A percentile compares a stretch with the other conserved stretches of the same genome.
Evolutionary conservation across 441 rosid genomes (phyloP).

Genomic region (Gossypium davidsonii): DNA sequence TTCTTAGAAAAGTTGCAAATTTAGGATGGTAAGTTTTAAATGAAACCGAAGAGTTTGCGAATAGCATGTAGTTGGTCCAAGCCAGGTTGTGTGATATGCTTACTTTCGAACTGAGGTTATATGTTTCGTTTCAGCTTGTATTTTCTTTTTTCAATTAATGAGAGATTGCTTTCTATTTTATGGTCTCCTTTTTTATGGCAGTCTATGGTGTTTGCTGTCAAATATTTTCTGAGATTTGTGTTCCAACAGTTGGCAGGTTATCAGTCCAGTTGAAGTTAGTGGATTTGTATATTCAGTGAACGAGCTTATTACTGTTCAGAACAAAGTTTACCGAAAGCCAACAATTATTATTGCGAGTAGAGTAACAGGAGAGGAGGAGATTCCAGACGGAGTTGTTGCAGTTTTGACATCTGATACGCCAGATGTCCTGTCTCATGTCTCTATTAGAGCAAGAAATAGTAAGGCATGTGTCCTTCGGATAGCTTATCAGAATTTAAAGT

Average conservation of each 20-base stretch:
- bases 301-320: slow-evolving; percentile 52
- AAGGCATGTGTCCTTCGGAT: slow-evolving; percentile 38
- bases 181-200: not conserved
- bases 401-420: slow-evolving; percentile 73
- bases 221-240: slow-evolving; percentile 16
- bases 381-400: slow-evolving; percentile 75
- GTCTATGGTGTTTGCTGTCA: not conserved
- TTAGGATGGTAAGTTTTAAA: slow-evolving; percentile 55
- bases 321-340: slow-evolving; percentile 53
- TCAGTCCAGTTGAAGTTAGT: slow-evolving; percentile 69
- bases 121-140: not conserved
- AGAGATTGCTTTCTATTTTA: not conserved
- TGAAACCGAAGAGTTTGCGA: not conserved
- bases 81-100: not conserved
- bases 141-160: not conserved
- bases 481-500: not conserved
- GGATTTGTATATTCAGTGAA: slow-evolving; percentile 48
- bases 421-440: slow-evolving; percentile 78
- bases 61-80: not conserved
- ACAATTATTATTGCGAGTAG: slow-evolving; percentile 56
- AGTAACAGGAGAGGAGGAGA: slow-evolving; percentile 82
- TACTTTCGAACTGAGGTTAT: not conserved
- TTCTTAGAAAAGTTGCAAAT: slow-evolving; percentile 62
- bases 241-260: slow-evolving; percentile 72
- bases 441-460: slow-evolving; percentile 75